Base-by-base conservation (phyloP, 306 rosid genomes). In the Gillenia trifoliata region DNA sequence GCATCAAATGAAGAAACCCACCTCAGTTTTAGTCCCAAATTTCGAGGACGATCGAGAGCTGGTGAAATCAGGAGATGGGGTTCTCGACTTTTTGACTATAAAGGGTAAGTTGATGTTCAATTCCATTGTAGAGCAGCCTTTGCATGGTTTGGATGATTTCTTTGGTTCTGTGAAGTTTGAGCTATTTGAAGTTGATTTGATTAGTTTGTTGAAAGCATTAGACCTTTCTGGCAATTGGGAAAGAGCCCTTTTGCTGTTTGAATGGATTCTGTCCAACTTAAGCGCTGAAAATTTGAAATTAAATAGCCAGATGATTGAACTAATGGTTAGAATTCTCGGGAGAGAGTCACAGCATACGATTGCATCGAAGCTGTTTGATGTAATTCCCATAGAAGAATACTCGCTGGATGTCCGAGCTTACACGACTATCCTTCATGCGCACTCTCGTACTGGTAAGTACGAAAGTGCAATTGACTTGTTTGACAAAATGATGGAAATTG, bases 281-380 rank as follows among this genome's bases (percentile, higher is more conserved):
- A 83, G 84, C 68, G 72, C 85, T 60, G 85, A 80, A 36, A 79
- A 75, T 77, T 41, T 75, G 89, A 92, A 78, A 81, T 67, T 90
- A 17, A 96, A 92, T 54, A 81, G 67, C 47, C 96, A 88, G 75
- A 83, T 82, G 76, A 75, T 92, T 75, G 99, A 95, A 74, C 64
- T 89, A 17, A 84, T 92, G 88, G 88, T 89, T 76, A 87, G 88
- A 62, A 89, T 95, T 47, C 81, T 95, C 43, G 98, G 98, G 31
- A 90, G 91, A 67, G 96, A 95, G 77, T 95, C 99, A 2, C 96
- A 92, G 82, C 91, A 95, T 83, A 84, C 87, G 6, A 79, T 85
- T 84, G 97, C 98, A 38, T 84, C 86, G 11, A 90, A 86, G 84
- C 33, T 94, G 88, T 92, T 94, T 73, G 93, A 92, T 72, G 81